These are phyloP conservation scores for Cerioporus squamosus DNA, from an alignment of 1,284 basidiomycete species.

Conservation along the genomic window DNA sequence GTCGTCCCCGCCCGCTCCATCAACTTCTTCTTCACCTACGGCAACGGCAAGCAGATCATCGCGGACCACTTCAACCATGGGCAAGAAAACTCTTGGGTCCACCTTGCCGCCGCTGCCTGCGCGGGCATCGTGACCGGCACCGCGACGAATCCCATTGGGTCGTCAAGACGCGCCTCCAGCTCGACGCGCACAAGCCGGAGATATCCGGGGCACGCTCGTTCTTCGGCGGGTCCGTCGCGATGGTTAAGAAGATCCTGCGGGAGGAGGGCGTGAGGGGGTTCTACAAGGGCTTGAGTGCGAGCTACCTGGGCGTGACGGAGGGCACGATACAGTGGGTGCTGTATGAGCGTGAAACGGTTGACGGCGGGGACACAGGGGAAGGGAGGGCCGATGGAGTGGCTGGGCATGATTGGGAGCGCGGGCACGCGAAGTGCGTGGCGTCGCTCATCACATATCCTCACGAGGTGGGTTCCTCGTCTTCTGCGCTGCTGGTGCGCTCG, in stretches of 20 bases:
- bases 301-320: constrained; percentile 95
- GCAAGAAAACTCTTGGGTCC: constrained; percentile 83
- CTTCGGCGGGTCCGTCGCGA: constrained; percentile 61
- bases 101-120: constrained; percentile 84
- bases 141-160: constrained; percentile 99
- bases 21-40: constrained; percentile 98
- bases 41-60: constrained; percentile 93
- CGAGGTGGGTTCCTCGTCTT: constrained; percentile 63
- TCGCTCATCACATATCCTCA: constrained; percentile 96
- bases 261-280: constrained; percentile 89
- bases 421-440: constrained; percentile 95
- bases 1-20: constrained; percentile 96
- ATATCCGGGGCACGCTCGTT: constrained; percentile 33
- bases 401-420: constrained; percentile 87
- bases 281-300: constrained; percentile 95
- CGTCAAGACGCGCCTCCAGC: constrained; percentile 94
- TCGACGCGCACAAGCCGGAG: constrained; percentile 40
- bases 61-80: constrained; percentile 85
- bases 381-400: constrained; percentile 67
- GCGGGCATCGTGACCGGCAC: constrained; percentile 90
- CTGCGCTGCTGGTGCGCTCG: not conserved
- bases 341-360: constrained; percentile 87
- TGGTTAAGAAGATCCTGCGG: constrained; percentile 75
- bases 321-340: constrained; percentile 98
- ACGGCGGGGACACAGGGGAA: constrained; percentile 56